phyloP scores from a whole-genome alignment of 805 yeast genomes.

The Lipomyces sp. region DNA sequence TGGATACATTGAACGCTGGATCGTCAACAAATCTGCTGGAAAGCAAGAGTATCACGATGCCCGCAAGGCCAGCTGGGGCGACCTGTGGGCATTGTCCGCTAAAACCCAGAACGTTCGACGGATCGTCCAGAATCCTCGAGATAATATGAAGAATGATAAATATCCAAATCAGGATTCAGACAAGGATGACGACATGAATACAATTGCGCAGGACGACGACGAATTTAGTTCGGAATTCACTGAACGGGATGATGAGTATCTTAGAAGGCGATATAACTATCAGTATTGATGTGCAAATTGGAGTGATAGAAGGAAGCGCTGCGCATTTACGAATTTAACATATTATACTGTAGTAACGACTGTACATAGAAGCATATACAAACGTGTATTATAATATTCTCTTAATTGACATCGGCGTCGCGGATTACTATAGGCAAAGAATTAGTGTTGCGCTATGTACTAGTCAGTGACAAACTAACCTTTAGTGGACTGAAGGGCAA shows the following conservation, averaged over 20 bases:
- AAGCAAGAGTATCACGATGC: slow-evolving; percentile 82
- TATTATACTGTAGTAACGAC: not conserved
- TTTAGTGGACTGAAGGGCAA: slow-evolving; percentile 49
- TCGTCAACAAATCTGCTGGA: slow-evolving; percentile 76
- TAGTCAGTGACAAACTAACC: slow-evolving; percentile 2
- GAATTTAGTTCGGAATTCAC: not conserved
- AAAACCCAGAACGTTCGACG: slow-evolving; percentile 48
- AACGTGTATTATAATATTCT: not conserved
- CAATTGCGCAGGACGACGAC: slow-evolving; percentile 1
- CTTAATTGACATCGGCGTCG: not conserved
- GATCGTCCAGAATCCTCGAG: not conserved
- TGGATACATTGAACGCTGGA: slow-evolving; percentile 86
- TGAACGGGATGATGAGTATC: not conserved
- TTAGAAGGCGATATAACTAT: not conserved
- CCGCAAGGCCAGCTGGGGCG: slow-evolving; percentile 81
- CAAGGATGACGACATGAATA: not conserved
- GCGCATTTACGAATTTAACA: not conserved
- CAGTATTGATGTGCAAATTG: not conserved
- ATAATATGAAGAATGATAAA: not conserved
- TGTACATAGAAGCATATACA: not conserved
- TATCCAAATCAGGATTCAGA: not conserved
- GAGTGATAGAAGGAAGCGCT: not conserved
- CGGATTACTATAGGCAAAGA: not conserved
- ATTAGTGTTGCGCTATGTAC: not conserved
- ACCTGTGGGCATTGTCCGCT: slow-evolving; percentile 79